Base-by-base conservation (phyloP, 1,284 basidiomycete genomes). In the Abortiporus biennis region DNA sequence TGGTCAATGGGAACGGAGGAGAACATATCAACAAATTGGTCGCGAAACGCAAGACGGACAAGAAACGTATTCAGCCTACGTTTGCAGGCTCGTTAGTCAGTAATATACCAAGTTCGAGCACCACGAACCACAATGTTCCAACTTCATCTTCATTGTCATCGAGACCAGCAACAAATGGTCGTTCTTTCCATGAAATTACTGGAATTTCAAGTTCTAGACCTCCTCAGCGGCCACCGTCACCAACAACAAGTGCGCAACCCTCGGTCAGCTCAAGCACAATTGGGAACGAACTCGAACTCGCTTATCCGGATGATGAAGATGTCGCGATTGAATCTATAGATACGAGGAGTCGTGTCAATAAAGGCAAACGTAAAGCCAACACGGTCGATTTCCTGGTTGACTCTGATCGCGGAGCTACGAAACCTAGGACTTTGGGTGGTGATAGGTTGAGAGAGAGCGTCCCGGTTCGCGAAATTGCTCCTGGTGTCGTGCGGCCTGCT, bases 21-120 rank as follows among this genome's bases (percentile, higher is more conserved):
- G 84, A 85, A 57, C 66, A 72, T 33, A 72, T 89, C 39, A 85
- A 88, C 53, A 74, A 72, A 42, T 71, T 89, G 12, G 77, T 87
- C 2, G 84, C 84, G 34, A 86, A 87, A 55, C 72, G 81, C 40
- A 74, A 78, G 42, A 56, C 53, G 30, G 72, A 78, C 42, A 88
- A 88, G 40, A 88, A 88, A 56, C 75, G 84, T 38, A 73, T 75
- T 13, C 72, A 73, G 43, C 74, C 85, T 1, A 72, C 69, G 1
- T 69, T 70, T 47, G 55, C 71, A 31, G 66, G 63, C 3, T 51
- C 53, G 12, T 40, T 61, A 2, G 50, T 47, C 4, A 55, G 57
- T 8, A 51, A 54, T 5, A 54, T 66, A 36, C 64, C 68, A 15
- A 68, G 69, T 40, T 65, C 73, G 22, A 25, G 19, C 23, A 33